Evolutionary conservation across 306 rosid species (phyloP).

Genomic region (Dryas octopetala): DNA sequence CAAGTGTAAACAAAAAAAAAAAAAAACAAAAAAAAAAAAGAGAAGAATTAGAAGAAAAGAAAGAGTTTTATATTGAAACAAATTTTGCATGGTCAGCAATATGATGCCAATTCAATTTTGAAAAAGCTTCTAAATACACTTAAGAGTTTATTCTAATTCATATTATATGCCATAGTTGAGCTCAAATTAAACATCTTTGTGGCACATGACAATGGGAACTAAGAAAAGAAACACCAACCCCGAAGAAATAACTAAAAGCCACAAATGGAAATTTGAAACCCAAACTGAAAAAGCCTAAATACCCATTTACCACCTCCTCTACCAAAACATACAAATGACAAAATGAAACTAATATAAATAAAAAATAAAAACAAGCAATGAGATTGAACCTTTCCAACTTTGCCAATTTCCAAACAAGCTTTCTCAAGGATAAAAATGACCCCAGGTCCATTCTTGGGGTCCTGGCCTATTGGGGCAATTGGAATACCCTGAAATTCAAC

Average conservation of each 20-base stretch:
- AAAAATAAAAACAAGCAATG: not conserved
- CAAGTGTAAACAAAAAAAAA: not conserved
- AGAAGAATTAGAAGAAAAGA: not conserved
- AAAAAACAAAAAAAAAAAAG: not conserved
- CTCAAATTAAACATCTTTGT: too few relatives aligned
- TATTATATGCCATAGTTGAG: too few relatives aligned
- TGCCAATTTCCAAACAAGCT: slow-evolving; percentile 81
- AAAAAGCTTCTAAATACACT: too few relatives aligned
- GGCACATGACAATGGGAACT: not conserved
- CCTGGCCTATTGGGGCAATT: slow-evolving; percentile 30
- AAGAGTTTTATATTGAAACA: too few relatives aligned
- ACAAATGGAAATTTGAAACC: not conserved
- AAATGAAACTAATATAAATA: not conserved
- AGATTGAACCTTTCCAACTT: slow-evolving; percentile 76
- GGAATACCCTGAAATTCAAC: slow-evolving; percentile 59
- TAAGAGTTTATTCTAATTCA: too few relatives aligned
- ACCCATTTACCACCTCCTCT: not conserved
- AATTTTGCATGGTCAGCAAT: too few relatives aligned
- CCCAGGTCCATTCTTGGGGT: slow-evolving; percentile 34
- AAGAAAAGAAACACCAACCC: not conserved
- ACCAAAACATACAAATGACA: not conserved
- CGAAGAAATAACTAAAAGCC: not conserved
- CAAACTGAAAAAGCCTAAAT: not conserved
- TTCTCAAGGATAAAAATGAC: slow-evolving; percentile 74
- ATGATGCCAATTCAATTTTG: too few relatives aligned